A percentile compares a stretch with the other conserved stretches of the same genome.
phyloP scores from a whole-genome alignment of 495 filamentous ascomycete genomes.

The Penicillium macrosclerotiorum region DNA sequence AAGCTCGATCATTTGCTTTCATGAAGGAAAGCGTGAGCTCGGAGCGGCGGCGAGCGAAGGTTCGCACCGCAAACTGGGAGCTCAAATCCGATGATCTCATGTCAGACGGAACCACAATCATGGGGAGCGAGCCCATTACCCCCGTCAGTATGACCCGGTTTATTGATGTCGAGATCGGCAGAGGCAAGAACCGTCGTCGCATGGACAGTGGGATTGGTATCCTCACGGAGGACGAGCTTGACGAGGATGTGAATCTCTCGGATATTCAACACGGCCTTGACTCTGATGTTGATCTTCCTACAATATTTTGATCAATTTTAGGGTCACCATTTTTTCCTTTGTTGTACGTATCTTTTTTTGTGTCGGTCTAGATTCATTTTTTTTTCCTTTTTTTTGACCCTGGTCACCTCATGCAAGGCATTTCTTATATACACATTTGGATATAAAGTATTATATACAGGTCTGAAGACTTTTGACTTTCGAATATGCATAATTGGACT shows the following conservation, averaged over 20 bases:
- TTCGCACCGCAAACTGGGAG: constrained; percentile 41
- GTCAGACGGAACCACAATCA: constrained; percentile 47
- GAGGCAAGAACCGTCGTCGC: constrained; percentile 44
- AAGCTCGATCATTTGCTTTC: constrained; percentile 34
- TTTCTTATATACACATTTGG: neutral
- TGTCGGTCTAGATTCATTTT: too few relatives aligned
- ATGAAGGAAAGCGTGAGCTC: constrained; percentile 41
- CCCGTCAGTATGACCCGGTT: constrained; percentile 45
- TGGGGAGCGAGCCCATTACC: constrained; percentile 43
- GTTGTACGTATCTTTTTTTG: constrained; percentile 4
- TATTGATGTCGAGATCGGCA: constrained; percentile 45
- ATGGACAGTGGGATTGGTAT: constrained; percentile 65
- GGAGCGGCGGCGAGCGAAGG: constrained; percentile 38
- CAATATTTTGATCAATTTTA: too few relatives aligned
- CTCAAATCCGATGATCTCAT: constrained; percentile 48
- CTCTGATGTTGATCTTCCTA: constrained; percentile 26
- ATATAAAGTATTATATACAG: too few relatives aligned
- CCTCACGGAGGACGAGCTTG: constrained; percentile 54
- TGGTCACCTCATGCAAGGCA: neutral
- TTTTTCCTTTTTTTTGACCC: neutral
- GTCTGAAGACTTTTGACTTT: too few relatives aligned
- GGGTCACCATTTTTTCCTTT: too few relatives aligned
- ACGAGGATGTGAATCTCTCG: constrained; percentile 34
- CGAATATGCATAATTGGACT: too few relatives aligned
- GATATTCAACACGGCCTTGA: constrained; percentile 21